Base-by-base conservation (phyloP, 2,329 filamentous ascomycete species). In the Akanthomyces uredinophilus region DNA sequence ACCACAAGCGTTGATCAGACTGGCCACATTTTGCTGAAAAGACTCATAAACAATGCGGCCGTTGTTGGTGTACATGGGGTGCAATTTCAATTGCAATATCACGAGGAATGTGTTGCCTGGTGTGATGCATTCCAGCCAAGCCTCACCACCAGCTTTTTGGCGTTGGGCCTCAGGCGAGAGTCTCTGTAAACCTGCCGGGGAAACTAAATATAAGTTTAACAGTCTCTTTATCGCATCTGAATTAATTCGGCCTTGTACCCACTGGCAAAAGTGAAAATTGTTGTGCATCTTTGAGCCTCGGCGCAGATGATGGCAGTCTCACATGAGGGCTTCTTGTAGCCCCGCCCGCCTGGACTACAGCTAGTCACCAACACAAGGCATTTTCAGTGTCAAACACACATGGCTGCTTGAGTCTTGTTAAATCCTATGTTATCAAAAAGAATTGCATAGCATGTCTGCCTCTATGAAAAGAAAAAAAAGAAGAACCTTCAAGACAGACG, bases 21-120 rank as follows among this genome's bases (percentile, higher is more conserved):
- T n/a, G 14, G 47, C 20, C 20, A 59, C 46, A 59, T 58, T 43
- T 54, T 56, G 16, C 27, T 50, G 50, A 52, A 49, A 27, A 14
- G 20, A n/a, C 29, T 46, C 53, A 51, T 64, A 55, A 59, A 61
- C 52, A 61, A 44, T 32, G 10, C 16, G 20, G 49, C 41, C 51
- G 43, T 59, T 53, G 18, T 58, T 52, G 24, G 44, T 41, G 22
- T 22, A 39, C 11, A 24, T 49, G 37, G 57, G 32, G 44, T 70
- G 68, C 65, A 59, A 69, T 54, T 66, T 69, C 70, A 66, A 47
- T 70, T 66, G 55, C 70, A 69, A 70, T 69, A 66, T 68, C 59
- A 60, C 60, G 58, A 71, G 75, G 75, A 77, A 77, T 77, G 75
- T 70, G 75, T 77, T 75, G 74, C 71, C 65, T 66, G 60, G 68